Evolutionary conservation across 345 rosid genomes (phyloP).

Genomic region (Durio zibethinus): DNA sequence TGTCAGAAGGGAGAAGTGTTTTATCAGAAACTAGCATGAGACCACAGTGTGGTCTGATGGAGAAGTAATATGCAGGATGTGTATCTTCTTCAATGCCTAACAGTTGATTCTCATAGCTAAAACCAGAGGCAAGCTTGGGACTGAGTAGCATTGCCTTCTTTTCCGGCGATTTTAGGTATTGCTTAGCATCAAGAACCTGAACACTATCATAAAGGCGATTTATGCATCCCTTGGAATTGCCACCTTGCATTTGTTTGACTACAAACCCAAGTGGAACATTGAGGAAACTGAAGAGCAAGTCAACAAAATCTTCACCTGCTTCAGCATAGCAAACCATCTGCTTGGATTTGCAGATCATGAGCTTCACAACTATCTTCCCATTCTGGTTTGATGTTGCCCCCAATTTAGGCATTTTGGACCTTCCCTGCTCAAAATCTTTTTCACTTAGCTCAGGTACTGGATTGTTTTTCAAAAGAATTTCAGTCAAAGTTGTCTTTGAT

Average conservation of each 20-base stretch:
- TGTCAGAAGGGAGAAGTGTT: neutral
- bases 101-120: neutral
- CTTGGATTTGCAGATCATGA: conserved; percentile 22
- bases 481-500: conserved; percentile 15
- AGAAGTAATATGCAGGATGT: neutral
- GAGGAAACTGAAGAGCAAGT: conserved; percentile 34
- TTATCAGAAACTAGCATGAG: neutral
- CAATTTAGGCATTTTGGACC: neutral
- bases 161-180: conserved; percentile 10
- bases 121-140: conserved; percentile 23
- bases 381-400: neutral
- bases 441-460: too few species aligned
- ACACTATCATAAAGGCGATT: conserved; percentile 12
- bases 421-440: neutral
- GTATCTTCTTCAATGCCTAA: conserved; percentile 2
- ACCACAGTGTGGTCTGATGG: fast-evolving
- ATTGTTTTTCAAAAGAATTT: conserved; percentile 14
- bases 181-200: conserved; percentile 3
- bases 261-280: conserved; percentile 25
- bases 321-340: conserved; percentile 24
- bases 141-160: conserved; percentile 4
- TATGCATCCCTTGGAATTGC: conserved; percentile 5
- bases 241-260: conserved; percentile 2
- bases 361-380: neutral
- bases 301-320: conserved; percentile 20